Evolutionary conservation across 192 early-diverging fungal genomes (phyloP).

Genomic region (Mortierella hygrophila): DNA sequence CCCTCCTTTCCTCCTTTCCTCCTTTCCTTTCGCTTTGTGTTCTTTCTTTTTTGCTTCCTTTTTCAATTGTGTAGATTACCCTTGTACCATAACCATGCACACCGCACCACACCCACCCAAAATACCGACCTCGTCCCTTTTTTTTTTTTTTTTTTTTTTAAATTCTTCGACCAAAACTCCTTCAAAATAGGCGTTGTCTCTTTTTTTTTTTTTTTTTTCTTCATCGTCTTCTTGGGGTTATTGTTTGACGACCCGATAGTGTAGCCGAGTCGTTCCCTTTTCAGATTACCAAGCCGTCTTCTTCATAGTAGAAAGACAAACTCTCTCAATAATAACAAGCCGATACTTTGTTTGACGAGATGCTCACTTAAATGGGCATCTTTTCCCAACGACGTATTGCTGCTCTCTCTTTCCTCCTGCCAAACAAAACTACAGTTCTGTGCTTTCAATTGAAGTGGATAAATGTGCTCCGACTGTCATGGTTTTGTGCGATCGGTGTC

Average conservation of each 20-base stretch:
- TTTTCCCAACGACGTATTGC: background rate
- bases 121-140: background rate
- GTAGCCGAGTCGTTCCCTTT: background rate
- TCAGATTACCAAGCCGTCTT: background rate
- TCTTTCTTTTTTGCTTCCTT: background rate
- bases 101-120: background rate
- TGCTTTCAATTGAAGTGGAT: background rate
- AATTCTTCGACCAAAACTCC: background rate
- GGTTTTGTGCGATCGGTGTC: background rate
- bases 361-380: background rate
- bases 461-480: no score
- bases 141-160: conserved; percentile 6
- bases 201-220: background rate
- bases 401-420: background rate
- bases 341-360: background rate
- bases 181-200: background rate
- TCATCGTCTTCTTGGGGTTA: background rate
- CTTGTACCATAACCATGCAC: background rate
- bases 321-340: background rate
- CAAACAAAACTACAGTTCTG: background rate
- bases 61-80: background rate
- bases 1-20: background rate
- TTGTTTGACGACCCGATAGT: conserved; percentile 1
- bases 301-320: background rate
- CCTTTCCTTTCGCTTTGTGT: background rate